Base-by-base conservation (phyloP, 768 basidiomycete species). In the Hebeloma cylindrosporum region DNA sequence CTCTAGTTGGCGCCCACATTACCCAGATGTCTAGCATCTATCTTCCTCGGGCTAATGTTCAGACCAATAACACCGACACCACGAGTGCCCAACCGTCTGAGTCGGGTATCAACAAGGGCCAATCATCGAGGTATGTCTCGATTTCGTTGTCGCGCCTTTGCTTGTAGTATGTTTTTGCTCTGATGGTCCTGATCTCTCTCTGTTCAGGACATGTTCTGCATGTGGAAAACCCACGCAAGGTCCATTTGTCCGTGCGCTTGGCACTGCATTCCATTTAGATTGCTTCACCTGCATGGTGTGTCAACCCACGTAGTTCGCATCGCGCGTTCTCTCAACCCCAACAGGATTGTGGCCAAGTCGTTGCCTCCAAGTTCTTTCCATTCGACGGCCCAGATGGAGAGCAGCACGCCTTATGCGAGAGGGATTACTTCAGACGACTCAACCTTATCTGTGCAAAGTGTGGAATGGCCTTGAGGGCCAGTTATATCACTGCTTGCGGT, bases 401-500 rank as follows among this genome's bases (percentile, higher is more conserved):
- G 62, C 93, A 92, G 58, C 83, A 86, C 50, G 95, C 96, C 21
- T 78, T 99, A n/a, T 99, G 96, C 67, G 96, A 99, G 73, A 79
- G 90, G 50, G 96, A 99, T 64, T 99, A 97, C 68, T 99, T 99
- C 68, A 82, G 92, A 54, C 81, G 96, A 44, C 77, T 99, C 42
- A 93, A 93, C 67, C 79, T 99, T 58, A 93, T 99, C 51, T 99
- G 96, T 64, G 90, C 86, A 35, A 95, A 96, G 68, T 99, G 96
- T 67, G 85, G 87, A 31, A 82, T 86, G 73, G 96, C 96, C 29
- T 68, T 99, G 48, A 77, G 96, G 59, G 95, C 93, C 42, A 96
- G 93, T 69, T 99, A 99, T 60, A 98, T 99, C 72, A 99, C 96
- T 31, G 96, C 96, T 31, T 96, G 96, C 76, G 94, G 95, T 97